Conservation (phyloP, 2,329 filamentous ascomycete genomes). For the Colletotrichum melonis region DNA sequence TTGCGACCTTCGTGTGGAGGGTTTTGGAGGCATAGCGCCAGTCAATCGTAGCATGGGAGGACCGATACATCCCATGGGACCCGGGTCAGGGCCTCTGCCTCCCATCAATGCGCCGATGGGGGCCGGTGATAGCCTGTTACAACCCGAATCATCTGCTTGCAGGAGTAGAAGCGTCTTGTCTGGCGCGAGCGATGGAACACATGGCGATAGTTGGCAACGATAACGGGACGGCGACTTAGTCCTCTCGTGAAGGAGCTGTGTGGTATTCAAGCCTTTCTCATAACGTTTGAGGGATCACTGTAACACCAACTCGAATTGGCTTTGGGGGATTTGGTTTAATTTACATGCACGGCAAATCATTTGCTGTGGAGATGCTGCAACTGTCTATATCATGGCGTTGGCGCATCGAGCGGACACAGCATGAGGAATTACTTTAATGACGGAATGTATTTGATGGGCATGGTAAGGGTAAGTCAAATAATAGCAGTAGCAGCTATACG, state of each 20-base stretch:
- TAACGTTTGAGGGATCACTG: neutral
- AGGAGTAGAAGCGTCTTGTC: conserved; percentile 13
- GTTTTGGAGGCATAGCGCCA: conserved; percentile 39
- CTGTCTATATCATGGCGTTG: conserved; percentile 8
- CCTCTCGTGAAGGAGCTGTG: neutral
- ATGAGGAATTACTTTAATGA: neutral
- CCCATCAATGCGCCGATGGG: conserved; percentile 21
- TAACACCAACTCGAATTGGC: conserved; percentile 4
- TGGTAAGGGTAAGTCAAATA: neutral
- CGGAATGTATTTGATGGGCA: neutral
- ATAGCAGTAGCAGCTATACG: neutral
- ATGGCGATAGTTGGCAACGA: conserved; percentile 23
- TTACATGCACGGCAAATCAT: neutral
- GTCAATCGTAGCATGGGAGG: conserved; percentile 33
- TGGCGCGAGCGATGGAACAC: conserved; percentile 13
- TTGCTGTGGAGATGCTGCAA: neutral
- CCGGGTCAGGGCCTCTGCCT: conserved; percentile 18
- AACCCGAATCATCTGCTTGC: conserved; percentile 13
- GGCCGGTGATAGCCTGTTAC: conserved; percentile 9
- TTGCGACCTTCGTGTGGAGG: conserved; percentile 56
- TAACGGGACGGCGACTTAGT: neutral
- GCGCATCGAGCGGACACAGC: neutral
- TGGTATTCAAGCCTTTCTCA: neutral
- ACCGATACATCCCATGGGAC: conserved; percentile 13
- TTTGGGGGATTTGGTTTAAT: neutral